These are phyloP conservation scores for Tremella mesenterica DNA, from an alignment of 768 basidiomycete genomes.

Conservation along the genomic window DNA sequence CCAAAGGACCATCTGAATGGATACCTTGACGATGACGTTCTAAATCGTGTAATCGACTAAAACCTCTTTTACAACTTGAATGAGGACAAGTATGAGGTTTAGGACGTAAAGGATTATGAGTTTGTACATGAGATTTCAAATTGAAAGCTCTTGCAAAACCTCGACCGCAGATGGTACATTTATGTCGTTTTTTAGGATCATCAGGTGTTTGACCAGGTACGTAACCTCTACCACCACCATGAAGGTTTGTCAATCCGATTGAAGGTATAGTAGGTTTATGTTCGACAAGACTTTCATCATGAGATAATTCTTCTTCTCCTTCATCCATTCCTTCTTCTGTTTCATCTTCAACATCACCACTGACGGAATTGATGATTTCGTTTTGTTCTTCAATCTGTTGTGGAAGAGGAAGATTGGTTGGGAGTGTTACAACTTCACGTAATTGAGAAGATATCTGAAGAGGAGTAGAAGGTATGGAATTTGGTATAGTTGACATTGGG, in stretches of 20 bases:
- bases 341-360: constrained; percentile 4
- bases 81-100: constrained; percentile 87
- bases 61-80: constrained; percentile 74
- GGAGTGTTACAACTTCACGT: neutral
- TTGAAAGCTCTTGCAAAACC: constrained; percentile 92
- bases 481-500: too few relatives aligned
- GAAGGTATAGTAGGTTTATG: constrained; percentile 19
- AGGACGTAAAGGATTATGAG: constrained; percentile 81
- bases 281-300: constrained; percentile 11
- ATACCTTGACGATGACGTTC: constrained; percentile 60
- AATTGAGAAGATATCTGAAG: too few relatives aligned
- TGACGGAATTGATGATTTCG: neutral
- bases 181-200: constrained; percentile 43
- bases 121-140: constrained; percentile 82
- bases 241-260: constrained; percentile 32
- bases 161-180: constrained; percentile 46
- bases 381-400: neutral
- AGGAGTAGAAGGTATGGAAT: too few relatives aligned
- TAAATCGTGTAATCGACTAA: constrained; percentile 88
- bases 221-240: constrained; percentile 43
- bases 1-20: constrained; percentile 42
- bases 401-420: neutral
- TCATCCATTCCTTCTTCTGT: constrained; percentile 2
- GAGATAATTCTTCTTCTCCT: neutral
- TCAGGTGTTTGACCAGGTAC: constrained; percentile 43